phyloP scores from a whole-genome alignment of 768 basidiomycete genomes.

The Kwoniella bestiolae region DNA sequence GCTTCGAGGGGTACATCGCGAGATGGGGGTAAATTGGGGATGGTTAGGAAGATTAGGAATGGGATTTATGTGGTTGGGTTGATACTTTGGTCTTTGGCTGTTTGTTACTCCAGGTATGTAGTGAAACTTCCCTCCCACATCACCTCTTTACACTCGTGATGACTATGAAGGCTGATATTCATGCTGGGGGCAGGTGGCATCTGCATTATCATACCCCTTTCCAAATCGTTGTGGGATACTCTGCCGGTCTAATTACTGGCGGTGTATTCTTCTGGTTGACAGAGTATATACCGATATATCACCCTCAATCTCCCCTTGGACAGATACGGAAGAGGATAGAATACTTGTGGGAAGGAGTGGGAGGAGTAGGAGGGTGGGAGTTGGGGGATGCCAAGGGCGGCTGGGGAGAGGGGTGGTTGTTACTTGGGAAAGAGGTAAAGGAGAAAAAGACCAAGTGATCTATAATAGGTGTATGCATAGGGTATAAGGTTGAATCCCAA shows the following conservation, averaged over 20 bases:
- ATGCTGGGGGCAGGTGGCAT: slow-evolving; percentile 36
- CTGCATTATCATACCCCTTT: slow-evolving; percentile 51
- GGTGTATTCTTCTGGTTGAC: slow-evolving; percentile 34
- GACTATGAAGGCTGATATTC: not conserved
- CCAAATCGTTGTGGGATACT: slow-evolving; percentile 48
- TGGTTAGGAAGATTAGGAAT: slow-evolving; percentile 17
- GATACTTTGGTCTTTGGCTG: slow-evolving; percentile 43
- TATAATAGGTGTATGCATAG: not conserved
- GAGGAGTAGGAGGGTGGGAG: slow-evolving; percentile 43
- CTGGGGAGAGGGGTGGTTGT: slow-evolving; percentile 46
- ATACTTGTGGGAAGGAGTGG: slow-evolving; percentile 36
- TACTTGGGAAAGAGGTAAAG: slow-evolving; percentile 6
- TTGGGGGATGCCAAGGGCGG: slow-evolving; percentile 43
- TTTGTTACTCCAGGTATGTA: slow-evolving; percentile 52
- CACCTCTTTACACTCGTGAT: too few relatives aligned
- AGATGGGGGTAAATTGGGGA: not conserved
- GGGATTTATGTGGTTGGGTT: slow-evolving; percentile 40
- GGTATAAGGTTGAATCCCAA: too few relatives aligned
- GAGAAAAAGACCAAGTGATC: not conserved
- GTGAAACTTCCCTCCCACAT: not conserved
- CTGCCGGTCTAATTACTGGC: slow-evolving; percentile 34
- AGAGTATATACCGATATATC: slow-evolving; percentile 42
- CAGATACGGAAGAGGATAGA: slow-evolving; percentile 22
- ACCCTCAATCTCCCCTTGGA: slow-evolving; percentile 27
- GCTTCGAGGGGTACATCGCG: slow-evolving; percentile 3